Base-by-base conservation (phyloP, 2,329 filamentous ascomycete species). In the Lecanicillium sp. region DNA sequence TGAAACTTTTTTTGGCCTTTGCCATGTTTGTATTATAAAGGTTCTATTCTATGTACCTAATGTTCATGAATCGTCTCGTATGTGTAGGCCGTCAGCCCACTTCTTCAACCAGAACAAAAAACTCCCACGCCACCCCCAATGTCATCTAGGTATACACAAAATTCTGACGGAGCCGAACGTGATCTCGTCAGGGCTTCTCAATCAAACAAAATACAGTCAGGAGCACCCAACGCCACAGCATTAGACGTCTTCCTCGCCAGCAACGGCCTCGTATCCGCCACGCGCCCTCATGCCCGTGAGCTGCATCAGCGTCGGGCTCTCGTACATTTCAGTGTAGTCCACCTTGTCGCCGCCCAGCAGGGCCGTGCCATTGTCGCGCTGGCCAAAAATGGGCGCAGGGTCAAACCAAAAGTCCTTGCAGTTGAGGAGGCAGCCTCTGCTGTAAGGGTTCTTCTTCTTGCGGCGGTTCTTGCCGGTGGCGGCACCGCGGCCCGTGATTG, bases 361-460 rank as follows among this genome's bases (percentile, higher is more conserved):
- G 0, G 86, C 90, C 36, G 76, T 75, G 11, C 90, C 90, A 43
- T 79, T 84, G 58, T 87, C 81, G 50, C 85, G 78, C 57, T 76
- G 80, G 10, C 85, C 82, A 62, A 95, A 91, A 15, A 95, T 65
- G 0, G 91, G 86, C 2, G 87, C 84, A 2, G 87, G 82, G 62
- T 97, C 93, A 59, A 87, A 91, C 89, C 90, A 97, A 64, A 98
- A 98, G 66, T 98, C 94, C 55, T 81, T 85, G 67, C 93, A 98
- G 62, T 98, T 98, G 51, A 83, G 79, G n/a, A 94, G 58, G 32
- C 89, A 75, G 7, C 93, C 93, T 26, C 83, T 77, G 50, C 83
- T 91, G 65, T 91, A 98, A 0, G 90, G 90, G 63, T 97, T 98
- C 55, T 75, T 74, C 62, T 77, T 77, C 54, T 75, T 68, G 56